A percentile compares a stretch with the other conserved stretches of the same genome.
These are phyloP conservation scores for Myrmaecium sp. DNA, from an alignment of 2,329 filamentous ascomycete species.

Conservation along the genomic window DNA sequence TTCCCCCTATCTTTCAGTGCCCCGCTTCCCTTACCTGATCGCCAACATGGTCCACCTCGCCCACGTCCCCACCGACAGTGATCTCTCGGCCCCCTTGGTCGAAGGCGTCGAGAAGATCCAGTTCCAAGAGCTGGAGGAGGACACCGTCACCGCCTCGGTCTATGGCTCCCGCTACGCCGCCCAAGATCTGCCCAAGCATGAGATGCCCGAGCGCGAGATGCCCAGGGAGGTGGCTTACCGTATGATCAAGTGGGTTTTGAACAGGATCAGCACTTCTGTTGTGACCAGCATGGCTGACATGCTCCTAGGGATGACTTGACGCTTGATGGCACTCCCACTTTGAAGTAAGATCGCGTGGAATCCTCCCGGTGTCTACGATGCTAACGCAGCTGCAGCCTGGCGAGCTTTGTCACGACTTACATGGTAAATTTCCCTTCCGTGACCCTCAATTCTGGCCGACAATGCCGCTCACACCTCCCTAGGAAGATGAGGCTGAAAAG, in stretches of 20 bases:
- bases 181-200: slow-evolving; percentile 60
- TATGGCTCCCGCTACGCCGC: slow-evolving; percentile 77
- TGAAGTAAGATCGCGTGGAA: slow-evolving; percentile 39
- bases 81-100: slow-evolving; percentile 20
- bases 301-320: slow-evolving; percentile 60
- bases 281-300: background rate
- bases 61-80: slow-evolving; percentile 23
- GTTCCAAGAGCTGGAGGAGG: slow-evolving; percentile 28
- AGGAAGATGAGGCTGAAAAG: slow-evolving; percentile 90
- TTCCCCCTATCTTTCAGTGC: too few relatives aligned
- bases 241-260: slow-evolving; percentile 94
- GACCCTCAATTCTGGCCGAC: slow-evolving; percentile 4
- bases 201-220: slow-evolving; percentile 86
- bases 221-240: slow-evolving; percentile 84
- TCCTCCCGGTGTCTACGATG: slow-evolving; percentile 4
- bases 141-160: slow-evolving; percentile 57
- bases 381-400: slow-evolving; percentile 42
- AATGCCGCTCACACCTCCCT: slow-evolving; percentile 4
- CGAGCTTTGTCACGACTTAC: slow-evolving; percentile 89
- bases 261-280: slow-evolving; percentile 3
- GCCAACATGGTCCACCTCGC: slow-evolving; percentile 33
- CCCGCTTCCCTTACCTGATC: slow-evolving; percentile 3
- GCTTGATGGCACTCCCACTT: slow-evolving; percentile 77
- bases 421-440: slow-evolving; percentile 42
- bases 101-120: slow-evolving; percentile 30